phyloP scores from a whole-genome alignment of 169 alveolate species.

The Plasmodium falciparum region DNA sequence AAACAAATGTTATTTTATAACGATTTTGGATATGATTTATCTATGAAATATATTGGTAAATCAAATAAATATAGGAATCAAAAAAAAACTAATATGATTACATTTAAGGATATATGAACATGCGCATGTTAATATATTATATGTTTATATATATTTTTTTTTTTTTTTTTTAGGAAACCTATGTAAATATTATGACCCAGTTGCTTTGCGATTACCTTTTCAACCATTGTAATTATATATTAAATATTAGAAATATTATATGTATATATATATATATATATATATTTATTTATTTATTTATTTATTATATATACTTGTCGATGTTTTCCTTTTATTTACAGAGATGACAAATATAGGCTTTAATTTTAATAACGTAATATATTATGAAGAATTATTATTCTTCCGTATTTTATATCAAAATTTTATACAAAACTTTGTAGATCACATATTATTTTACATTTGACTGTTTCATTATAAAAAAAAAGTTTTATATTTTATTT shows the following conservation, averaged over 20 bases:
- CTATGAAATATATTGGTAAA: constrained; percentile 74
- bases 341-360: constrained; percentile 68
- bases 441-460: too few relatives aligned
- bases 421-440: too few relatives aligned
- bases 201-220: constrained; percentile 68
- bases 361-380: constrained; percentile 6
- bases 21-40: constrained; percentile 57
- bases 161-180: constrained; percentile 44
- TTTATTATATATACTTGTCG: neutral
- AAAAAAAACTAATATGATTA: neutral
- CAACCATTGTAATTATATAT: constrained; percentile 59
- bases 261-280: neutral
- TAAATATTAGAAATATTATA: constrained; percentile 15
- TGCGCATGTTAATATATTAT: too few relatives aligned
- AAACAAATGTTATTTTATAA: constrained; percentile 74
- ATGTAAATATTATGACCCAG: constrained; percentile 71
- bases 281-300: neutral
- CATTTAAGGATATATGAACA: neutral
- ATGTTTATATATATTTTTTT: neutral
- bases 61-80: neutral
- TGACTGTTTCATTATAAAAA: too few relatives aligned
- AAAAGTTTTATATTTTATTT: too few relatives aligned
- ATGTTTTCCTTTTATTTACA: constrained; percentile 17
- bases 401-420: too few relatives aligned
- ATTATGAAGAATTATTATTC: too few relatives aligned